Percentiles rank a stretch among this genome's conserved stretches.
Conservation (phyloP, 306 rosid genomes). For the Styphnolobium japonicum region DNA sequence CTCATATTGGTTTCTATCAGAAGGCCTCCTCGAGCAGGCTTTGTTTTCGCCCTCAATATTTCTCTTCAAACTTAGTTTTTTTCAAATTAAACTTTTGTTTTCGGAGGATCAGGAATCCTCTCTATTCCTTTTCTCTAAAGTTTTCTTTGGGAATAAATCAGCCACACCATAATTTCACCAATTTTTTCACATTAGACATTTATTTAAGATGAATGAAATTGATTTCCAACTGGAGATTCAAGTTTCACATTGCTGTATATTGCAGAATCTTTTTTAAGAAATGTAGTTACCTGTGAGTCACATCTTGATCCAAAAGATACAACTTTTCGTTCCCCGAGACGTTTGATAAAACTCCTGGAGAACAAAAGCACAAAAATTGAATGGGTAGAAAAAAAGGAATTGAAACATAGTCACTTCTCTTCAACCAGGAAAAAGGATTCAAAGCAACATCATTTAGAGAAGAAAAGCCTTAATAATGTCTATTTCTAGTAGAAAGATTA, state of each 20-base stretch:
- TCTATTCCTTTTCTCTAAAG: not conserved
- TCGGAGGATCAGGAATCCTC: not conserved
- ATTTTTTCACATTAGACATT: not conserved
- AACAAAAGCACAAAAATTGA: conserved; percentile 17
- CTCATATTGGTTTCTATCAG: too few relatives aligned
- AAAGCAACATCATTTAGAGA: not conserved
- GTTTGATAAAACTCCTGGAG: conserved; percentile 77
- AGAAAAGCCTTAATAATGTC: not conserved
- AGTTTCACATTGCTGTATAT: conserved; percentile 1
- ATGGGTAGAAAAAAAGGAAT: conserved; percentile 1
- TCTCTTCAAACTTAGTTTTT: not conserved
- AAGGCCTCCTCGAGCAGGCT: not conserved
- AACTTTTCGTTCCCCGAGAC: conserved; percentile 70
- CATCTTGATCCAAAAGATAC: conserved; percentile 64
- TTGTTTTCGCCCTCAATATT: not conserved
- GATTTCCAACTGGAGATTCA: not conserved
- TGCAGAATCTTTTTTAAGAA: conserved; percentile 5
- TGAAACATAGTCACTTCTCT: conserved; percentile 4
- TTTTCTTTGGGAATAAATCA: not conserved
- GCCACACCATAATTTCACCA: not conserved
- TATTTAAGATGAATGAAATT: not conserved
- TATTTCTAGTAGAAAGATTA: not conserved
- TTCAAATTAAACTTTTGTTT: not conserved
- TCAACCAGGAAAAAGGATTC: conserved; percentile 25
- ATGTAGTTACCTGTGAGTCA: conserved; percentile 68